Evolutionary conservation across 2,329 filamentous ascomycete genomes (phyloP).

Genomic region (Trichoderma hamatum): DNA sequence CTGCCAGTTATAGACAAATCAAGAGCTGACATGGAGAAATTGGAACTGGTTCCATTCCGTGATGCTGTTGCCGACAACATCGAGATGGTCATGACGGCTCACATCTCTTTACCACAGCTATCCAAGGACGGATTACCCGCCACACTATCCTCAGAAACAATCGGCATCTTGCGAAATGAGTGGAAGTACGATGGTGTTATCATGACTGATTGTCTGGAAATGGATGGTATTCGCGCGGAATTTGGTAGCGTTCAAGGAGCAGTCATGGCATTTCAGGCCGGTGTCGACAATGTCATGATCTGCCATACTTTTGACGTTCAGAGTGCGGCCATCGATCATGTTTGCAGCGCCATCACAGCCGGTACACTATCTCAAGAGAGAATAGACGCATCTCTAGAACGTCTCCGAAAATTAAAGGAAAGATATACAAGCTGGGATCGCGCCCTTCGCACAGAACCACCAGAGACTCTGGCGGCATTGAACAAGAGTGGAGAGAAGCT

Average conservation of each 20-base stretch:
- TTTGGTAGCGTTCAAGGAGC: conserved; percentile 34
- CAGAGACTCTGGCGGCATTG: conserved; percentile 26
- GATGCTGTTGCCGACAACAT: conserved; percentile 31
- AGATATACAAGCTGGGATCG: conserved; percentile 33
- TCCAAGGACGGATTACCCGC: conserved; percentile 31
- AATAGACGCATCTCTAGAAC: conserved; percentile 31
- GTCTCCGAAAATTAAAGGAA: conserved; percentile 31
- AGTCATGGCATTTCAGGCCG: conserved; percentile 34
- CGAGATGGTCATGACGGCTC: conserved; percentile 38
- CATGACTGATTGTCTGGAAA: conserved; percentile 36
- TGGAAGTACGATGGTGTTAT: conserved; percentile 32
- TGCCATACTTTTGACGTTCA: conserved; percentile 36
- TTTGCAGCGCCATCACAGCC: conserved; percentile 31
- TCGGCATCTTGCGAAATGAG: conserved; percentile 33
- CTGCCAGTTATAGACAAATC: conserved; percentile 34
- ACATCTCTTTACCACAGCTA: conserved; percentile 34
- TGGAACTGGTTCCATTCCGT: conserved; percentile 34
- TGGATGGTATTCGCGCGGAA: conserved; percentile 35
- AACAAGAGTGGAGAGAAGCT: conserved; percentile 29
- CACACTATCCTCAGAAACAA: conserved; percentile 33
- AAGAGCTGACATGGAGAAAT: conserved; percentile 30
- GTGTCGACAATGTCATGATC: conserved; percentile 37
- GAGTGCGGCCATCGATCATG: conserved; percentile 33
- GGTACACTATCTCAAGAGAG: conserved; percentile 29
- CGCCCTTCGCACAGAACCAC: conserved; percentile 27